Evolutionary conservation across 2,329 filamentous ascomycete genomes (phyloP), one percentile per base, ranked within the genome.

Genomic region (Karstenula rhodostoma): DNA sequence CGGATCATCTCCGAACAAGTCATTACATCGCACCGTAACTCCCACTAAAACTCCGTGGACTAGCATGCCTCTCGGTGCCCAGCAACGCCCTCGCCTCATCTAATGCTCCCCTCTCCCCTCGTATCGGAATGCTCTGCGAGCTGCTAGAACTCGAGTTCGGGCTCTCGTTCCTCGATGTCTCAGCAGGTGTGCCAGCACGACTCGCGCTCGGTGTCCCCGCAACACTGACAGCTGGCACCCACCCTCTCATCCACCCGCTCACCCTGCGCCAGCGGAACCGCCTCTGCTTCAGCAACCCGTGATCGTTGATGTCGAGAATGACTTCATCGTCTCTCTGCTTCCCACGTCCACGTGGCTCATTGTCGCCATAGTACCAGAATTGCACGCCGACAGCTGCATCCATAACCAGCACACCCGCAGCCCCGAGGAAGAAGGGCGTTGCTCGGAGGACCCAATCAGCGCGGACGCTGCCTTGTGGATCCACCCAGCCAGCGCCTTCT

Each of bases 181-280:
- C 61, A 3, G 65, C 67, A 2, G 75, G 75, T 23, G 74, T 78
- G 0, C 52, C 51, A 1, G 70, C 69, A 1, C 73, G 67, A 56
- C 72, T 75, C 0, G 62, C 67, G 48, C 64, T 73, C 4, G 75
- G 75, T 4, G 75, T 77, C 0, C 69, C 77, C 6, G 73, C 73
- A 8, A 78, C 78, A 61, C 77, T 78, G 27, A 83, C 77, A 56
- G 78, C 82, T 1, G 87, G 87, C 37, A 88, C 83, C 87, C 87
- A 89, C 2, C 87, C 87, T 60, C 87, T 81, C 86, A 89, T 88
- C 86, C 86, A 89, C 10, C 87, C 87, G 58, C 80, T 86, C 6
- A 89, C 86, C 29, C 81, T 78, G 43, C 81, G 79, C 87, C 86
- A 89, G 54, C 81, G 80, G 80, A 83, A 81, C 56, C 77, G 77